phyloP scores from a whole-genome alignment of 2,329 filamentous ascomycete species.

The Purpureocillium takamizusanense region DNA sequence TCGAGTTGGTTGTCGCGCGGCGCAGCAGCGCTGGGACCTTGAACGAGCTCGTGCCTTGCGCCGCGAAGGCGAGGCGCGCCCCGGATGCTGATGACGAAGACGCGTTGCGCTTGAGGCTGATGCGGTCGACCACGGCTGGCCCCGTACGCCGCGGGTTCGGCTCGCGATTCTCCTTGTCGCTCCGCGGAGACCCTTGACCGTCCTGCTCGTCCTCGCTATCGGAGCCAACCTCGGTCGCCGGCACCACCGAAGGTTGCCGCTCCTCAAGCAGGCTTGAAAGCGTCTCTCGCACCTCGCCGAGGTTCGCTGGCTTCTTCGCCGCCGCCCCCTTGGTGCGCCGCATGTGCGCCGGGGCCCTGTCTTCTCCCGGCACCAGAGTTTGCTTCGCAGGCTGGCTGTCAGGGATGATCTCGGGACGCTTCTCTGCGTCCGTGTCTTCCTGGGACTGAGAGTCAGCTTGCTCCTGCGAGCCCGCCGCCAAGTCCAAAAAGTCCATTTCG shows the following conservation, averaged over 20 bases:
- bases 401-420: conserved; percentile 28
- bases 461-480: conserved; percentile 19
- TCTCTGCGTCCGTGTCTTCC: conserved; percentile 14
- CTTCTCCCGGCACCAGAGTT: conserved; percentile 27
- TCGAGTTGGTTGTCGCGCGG: conserved; percentile 60
- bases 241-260: conserved; percentile 40
- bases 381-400: conserved; percentile 41
- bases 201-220: conserved; percentile 32
- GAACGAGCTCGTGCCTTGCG: conserved; percentile 38
- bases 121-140: conserved; percentile 59
- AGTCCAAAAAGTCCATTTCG: conserved; percentile 65
- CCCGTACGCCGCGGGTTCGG: conserved; percentile 26
- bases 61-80: conserved; percentile 48
- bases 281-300: conserved; percentile 75
- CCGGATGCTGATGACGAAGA: conserved; percentile 24
- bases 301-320: conserved; percentile 58
- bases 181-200: conserved; percentile 12
- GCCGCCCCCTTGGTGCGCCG: conserved; percentile 48
- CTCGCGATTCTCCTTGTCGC: conserved; percentile 42
- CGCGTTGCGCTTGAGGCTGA: conserved; percentile 54
- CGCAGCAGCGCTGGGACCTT: conserved; percentile 63
- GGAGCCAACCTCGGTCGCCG: conserved; percentile 26
- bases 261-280: conserved; percentile 78
- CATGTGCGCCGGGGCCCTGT: conserved; percentile 47
- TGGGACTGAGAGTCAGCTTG: conserved; percentile 27